phyloP scores from a whole-genome alignment of 129 eudicot genomes.

The Smallanthus sonchifolius region DNA sequence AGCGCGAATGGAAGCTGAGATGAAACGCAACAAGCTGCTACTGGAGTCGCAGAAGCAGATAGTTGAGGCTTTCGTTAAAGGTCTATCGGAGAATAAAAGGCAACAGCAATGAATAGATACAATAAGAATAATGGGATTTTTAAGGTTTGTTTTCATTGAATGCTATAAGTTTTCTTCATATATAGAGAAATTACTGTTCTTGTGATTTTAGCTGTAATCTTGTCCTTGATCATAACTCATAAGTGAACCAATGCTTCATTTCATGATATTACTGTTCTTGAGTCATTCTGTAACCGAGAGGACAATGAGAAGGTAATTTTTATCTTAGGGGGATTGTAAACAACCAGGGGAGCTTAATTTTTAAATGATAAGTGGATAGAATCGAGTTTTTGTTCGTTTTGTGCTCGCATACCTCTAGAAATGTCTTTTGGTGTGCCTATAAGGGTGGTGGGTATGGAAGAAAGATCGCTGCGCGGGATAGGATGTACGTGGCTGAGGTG shows the following conservation, averaged over 20 bases:
- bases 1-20: conserved; percentile 72
- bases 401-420: no score
- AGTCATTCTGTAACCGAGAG: neutral
- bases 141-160: conserved; percentile 15
- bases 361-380: no score
- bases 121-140: neutral
- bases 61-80: conserved; percentile 74
- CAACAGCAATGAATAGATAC: conserved; percentile 5
- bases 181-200: neutral
- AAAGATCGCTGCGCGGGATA: no score
- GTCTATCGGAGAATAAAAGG: conserved; percentile 48
- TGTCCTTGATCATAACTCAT: conserved; percentile 16
- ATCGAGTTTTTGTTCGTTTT: no score
- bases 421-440: no score
- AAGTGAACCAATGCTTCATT: conserved; percentile 13
- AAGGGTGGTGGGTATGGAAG: no score
- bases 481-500: no score
- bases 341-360: no score
- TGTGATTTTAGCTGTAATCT: conserved; percentile 6
- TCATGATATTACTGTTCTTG: conserved; percentile 1
- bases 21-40: conserved; percentile 69
- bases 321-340: no score
- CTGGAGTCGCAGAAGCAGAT: conserved; percentile 72
- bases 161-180: conserved; percentile 2
- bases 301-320: neutral